Percentiles rank a stretch among this genome's conserved stretches.
Evolutionary conservation across 2,329 filamentous ascomycete species (phyloP).

Genomic region (Podosphaera leucotricha): DNA sequence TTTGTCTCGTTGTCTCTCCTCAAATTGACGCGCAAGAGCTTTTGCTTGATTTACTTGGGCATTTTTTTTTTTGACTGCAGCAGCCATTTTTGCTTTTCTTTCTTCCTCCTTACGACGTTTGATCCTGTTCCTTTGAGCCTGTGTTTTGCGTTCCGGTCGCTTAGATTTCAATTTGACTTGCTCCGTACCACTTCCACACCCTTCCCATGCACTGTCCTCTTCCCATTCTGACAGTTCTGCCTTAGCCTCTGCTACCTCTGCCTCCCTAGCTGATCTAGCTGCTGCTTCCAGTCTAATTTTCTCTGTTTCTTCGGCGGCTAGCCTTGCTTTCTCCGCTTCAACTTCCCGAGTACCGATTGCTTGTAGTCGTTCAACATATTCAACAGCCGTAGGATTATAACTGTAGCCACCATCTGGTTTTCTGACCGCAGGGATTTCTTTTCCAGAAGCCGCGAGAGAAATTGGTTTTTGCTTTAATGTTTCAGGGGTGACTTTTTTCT

Average conservation of each 20-base stretch:
- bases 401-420: constrained; percentile 65
- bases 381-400: constrained; percentile 75
- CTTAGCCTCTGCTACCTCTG: constrained; percentile 47
- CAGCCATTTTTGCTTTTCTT: constrained; percentile 49
- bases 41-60: constrained; percentile 49
- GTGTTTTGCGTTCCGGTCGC: constrained; percentile 64
- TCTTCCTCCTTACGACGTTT: constrained; percentile 79
- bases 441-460: constrained; percentile 63
- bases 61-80: constrained; percentile 47
- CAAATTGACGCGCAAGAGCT: constrained; percentile 40
- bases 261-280: constrained; percentile 44
- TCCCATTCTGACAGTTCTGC: constrained; percentile 48
- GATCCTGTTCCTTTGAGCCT: constrained; percentile 63
- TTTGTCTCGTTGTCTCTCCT: constrained; percentile 29
- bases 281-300: constrained; percentile 42
- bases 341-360: constrained; percentile 59
- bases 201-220: constrained; percentile 81
- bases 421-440: constrained; percentile 51
- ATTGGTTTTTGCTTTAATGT: constrained; percentile 58
- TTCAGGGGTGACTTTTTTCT: constrained; percentile 44
- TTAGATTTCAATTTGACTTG: constrained; percentile 43
- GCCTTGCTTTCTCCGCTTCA: constrained; percentile 51
- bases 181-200: constrained; percentile 60
- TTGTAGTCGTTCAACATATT: constrained; percentile 58
- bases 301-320: constrained; percentile 43